Evolutionary conservation across 2,329 filamentous ascomycete genomes (phyloP), one percentile per base, ranked within the genome.

Genomic region (Dichotomopilus funicola): DNA sequence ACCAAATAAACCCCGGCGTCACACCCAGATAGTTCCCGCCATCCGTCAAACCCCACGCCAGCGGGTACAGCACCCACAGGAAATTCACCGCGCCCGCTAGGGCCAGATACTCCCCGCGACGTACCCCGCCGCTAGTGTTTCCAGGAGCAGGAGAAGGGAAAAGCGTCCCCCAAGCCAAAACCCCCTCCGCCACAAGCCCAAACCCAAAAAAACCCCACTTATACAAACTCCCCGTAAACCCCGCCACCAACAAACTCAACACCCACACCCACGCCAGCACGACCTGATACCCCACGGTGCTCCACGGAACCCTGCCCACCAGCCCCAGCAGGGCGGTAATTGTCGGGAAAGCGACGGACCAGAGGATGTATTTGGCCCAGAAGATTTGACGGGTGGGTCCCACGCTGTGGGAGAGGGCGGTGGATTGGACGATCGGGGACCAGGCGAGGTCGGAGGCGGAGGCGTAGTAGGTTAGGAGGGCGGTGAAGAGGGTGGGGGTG

Each of bases 151-250:
- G 19, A 27, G 19, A 27, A 27, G 19, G 19, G 19, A 27, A 27
- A 27, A 27, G 19, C 19, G 19, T 27, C 19, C 19, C 19, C 19
- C 19, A 27, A 27, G 19, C 19, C 19, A 27, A 27, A 27, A 27
- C 19, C 19, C 19, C 40, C 56, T 70, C 78, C 41, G 77, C 74
- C 12, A 75, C 58, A 11, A 75, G 76, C 59, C 78, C 79, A 55
- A 80, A 79, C 59, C 69, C 73, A 63, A 70, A 82, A 71, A 80
- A 82, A 5, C 79, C 80, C 79, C 79, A 82, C 67, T 80, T 81
- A 68, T 82, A 81, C 61, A 68, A 72, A 48, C 73, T 73, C 6
- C 63, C 56, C 3, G 76, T 78, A 67, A 74, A 76, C 51, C 78
- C 76, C 27, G 70, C 71, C 51, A 73, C 70, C 35, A 81, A 72